Conservation (phyloP, 441 rosid species). For the Arabidopsis lyrata region DNA sequence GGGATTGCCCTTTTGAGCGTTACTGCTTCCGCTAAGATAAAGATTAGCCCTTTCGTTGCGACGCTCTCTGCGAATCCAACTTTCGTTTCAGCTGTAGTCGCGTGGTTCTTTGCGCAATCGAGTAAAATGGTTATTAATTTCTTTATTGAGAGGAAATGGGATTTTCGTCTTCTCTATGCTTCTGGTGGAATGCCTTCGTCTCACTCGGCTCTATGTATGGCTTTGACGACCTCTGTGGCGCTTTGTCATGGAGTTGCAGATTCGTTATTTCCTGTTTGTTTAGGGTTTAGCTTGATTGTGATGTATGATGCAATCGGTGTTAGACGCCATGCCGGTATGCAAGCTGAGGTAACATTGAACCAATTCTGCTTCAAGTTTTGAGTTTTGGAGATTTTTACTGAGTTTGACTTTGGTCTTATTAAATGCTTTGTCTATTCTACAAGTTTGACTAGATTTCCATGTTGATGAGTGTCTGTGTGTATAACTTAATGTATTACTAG, state of each 20-base stretch:
- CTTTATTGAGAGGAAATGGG: conserved; percentile 90
- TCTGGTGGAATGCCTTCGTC: conserved; percentile 99
- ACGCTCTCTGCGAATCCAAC: conserved; percentile 85
- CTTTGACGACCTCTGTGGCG: conserved; percentile 91
- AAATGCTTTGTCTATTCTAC: neutral
- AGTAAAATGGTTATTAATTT: conserved; percentile 75
- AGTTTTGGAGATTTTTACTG: neutral
- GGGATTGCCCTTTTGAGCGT: conserved; percentile 77
- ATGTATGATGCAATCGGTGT: conserved; percentile 98
- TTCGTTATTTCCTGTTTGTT: conserved; percentile 90
- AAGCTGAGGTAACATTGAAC: conserved; percentile 70
- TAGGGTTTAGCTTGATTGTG: conserved; percentile 92
- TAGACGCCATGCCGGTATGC: conserved; percentile 96
- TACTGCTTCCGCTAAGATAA: conserved; percentile 73
- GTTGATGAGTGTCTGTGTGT: neutral
- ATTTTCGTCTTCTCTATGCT: conserved; percentile 69
- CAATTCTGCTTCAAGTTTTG: neutral
- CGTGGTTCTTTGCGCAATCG: conserved; percentile 84
- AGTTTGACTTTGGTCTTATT: conserved; percentile 23
- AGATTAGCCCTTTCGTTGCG: conserved; percentile 80
- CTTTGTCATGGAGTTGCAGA: conserved; percentile 89
- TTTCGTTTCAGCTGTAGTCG: conserved; percentile 73
- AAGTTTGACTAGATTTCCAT: conserved; percentile 2
- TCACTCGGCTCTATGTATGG: conserved; percentile 90
- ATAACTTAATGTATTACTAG: neutral